Percentiles rank a stretch among this genome's conserved stretches.
phyloP scores from a whole-genome alignment of 2,329 filamentous ascomycete genomes.

The Alternaria postmessia region DNA sequence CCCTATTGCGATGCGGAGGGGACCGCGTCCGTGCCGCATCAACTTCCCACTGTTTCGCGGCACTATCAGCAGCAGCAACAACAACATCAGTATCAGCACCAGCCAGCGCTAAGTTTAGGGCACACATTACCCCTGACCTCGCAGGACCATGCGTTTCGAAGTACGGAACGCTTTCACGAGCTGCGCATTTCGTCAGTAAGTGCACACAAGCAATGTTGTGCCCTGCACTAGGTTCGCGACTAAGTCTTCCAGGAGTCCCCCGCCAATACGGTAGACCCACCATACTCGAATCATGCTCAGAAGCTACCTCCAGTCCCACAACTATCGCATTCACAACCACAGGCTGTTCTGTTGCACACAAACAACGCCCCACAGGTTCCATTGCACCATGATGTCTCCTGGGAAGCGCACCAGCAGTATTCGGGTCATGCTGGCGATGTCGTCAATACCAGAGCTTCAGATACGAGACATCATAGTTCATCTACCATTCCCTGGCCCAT shows the following conservation, averaged over 20 bases:
- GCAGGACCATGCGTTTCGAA: constrained; percentile 18
- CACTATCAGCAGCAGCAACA: constrained; percentile 18
- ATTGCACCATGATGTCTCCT: constrained; percentile 26
- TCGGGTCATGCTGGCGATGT: constrained; percentile 23
- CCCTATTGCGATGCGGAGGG: constrained; percentile 31
- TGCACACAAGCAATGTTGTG: constrained; percentile 20
- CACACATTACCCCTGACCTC: constrained; percentile 16
- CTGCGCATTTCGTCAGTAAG: constrained; percentile 34
- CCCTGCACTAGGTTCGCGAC: constrained; percentile 23
- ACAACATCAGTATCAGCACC: constrained; percentile 16
- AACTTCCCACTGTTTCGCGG: constrained; percentile 20
- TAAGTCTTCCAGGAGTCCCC: constrained; percentile 34
- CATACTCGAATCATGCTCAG: constrained; percentile 30
- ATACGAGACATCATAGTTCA: constrained; percentile 20
- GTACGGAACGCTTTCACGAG: constrained; percentile 27
- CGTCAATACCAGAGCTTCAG: constrained; percentile 18
- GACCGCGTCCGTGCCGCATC: constrained; percentile 18
- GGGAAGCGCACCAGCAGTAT: constrained; percentile 30
- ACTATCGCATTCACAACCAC: constrained; percentile 27
- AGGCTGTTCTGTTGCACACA: constrained; percentile 24
- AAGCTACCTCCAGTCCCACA: constrained; percentile 32
- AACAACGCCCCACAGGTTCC: constrained; percentile 23
- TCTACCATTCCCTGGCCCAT: constrained; percentile 29
- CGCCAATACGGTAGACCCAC: constrained; percentile 32
- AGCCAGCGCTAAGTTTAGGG: constrained; percentile 5